Evolutionary conservation across 73 alveolate genomes (phyloP).

Genomic region (Breviolum minutum): DNA sequence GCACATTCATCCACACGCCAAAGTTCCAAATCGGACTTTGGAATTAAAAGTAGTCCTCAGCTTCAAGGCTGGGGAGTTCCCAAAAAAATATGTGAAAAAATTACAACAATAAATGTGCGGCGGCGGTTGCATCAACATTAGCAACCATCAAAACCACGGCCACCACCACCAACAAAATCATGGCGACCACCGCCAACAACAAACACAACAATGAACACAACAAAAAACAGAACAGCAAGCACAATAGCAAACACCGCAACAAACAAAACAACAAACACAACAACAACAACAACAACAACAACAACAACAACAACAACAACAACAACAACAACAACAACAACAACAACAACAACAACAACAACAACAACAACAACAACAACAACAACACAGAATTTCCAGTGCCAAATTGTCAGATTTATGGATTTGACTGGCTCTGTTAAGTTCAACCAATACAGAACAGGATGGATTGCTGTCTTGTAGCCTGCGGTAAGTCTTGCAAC

Average conservation of each 20-base stretch:
- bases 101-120: background rate
- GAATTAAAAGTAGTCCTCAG: too few relatives aligned
- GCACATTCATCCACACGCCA: background rate
- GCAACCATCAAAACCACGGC: background rate
- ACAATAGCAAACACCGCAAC: background rate
- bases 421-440: too few relatives aligned
- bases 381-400: background rate
- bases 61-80: background rate
- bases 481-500: too few relatives aligned
- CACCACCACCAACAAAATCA: background rate
- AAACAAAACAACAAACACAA: background rate
- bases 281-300: background rate
- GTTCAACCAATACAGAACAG: too few relatives aligned
- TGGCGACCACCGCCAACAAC: background rate
- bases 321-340: background rate
- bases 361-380: background rate
- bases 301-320: too few relatives aligned
- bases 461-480: too few relatives aligned
- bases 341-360: background rate
- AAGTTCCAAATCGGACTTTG: too few relatives aligned
- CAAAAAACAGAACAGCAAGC: too few relatives aligned
- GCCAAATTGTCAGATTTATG: too few relatives aligned
- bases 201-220: background rate
- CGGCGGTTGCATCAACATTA: background rate
- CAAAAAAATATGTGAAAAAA: background rate